Percentiles rank a stretch among this genome's conserved stretches.
Evolutionary conservation across 768 basidiomycete species (phyloP).

Genomic region (Xerocomus spinulosus): DNA sequence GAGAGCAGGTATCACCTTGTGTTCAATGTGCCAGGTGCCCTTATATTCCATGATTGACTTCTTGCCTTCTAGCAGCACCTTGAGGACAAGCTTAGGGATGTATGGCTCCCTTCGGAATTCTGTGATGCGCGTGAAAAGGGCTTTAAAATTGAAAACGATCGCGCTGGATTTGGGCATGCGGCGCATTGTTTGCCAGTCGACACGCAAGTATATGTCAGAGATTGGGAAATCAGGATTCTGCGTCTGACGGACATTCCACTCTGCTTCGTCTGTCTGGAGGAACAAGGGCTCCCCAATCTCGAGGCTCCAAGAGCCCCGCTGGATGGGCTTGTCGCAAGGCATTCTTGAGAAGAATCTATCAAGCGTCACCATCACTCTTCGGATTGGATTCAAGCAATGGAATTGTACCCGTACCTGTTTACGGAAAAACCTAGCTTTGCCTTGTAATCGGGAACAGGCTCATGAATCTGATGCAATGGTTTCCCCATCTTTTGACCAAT

Average conservation of each 20-base stretch:
- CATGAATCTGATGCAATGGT: conserved; percentile 43
- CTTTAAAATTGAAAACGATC: conserved; percentile 52
- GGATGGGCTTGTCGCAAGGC: conserved; percentile 45
- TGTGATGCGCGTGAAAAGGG: conserved; percentile 47
- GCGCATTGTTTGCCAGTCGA: conserved; percentile 54
- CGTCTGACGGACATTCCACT: conserved; percentile 31
- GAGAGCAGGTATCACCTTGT: conserved; percentile 43
- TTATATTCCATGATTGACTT: conserved; percentile 42
- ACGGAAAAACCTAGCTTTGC: conserved; percentile 47
- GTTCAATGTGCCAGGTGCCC: conserved; percentile 37
- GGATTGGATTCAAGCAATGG: conserved; percentile 1
- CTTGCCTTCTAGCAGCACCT: conserved; percentile 39
- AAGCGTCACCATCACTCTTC: background rate
- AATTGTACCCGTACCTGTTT: conserved; percentile 37
- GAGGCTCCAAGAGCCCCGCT: conserved; percentile 48
- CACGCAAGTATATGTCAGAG: conserved; percentile 42
- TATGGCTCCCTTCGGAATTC: conserved; percentile 43
- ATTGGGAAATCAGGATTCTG: conserved; percentile 35
- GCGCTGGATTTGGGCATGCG: conserved; percentile 44
- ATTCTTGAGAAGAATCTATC: conserved; percentile 46
- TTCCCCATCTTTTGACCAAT: conserved; percentile 44
- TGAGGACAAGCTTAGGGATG: conserved; percentile 44
- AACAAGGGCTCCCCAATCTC: conserved; percentile 49
- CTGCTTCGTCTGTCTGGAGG: conserved; percentile 37
- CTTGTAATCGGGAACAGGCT: conserved; percentile 46